Percentiles rank a stretch among this genome's conserved stretches.
phyloP scores from a whole-genome alignment of 169 alveolate genomes.

The Cryptosporidium meleagridis region DNA sequence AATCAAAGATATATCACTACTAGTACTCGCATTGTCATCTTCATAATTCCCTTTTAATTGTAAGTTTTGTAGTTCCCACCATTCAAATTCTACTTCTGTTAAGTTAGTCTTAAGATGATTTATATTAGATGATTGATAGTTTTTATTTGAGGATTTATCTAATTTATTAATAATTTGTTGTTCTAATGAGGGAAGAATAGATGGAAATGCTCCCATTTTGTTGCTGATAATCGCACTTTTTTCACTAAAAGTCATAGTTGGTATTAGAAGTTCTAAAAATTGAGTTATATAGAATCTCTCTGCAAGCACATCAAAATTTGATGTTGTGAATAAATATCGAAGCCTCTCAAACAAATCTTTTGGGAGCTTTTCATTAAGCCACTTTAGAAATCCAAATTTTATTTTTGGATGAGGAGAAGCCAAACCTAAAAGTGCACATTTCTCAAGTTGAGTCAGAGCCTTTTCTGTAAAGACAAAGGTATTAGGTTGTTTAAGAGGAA shows the following conservation, averaged over 20 bases:
- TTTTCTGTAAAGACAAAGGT: neutral
- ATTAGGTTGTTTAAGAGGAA: neutral
- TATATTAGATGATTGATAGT: neutral
- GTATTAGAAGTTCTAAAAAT: constrained; percentile 41
- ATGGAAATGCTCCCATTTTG: constrained; percentile 33
- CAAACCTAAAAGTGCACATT: constrained; percentile 53
- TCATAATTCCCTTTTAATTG: neutral
- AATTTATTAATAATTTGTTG: constrained; percentile 20
- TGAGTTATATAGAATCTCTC: constrained; percentile 64
- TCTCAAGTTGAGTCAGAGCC: constrained; percentile 4
- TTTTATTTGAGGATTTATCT: neutral
- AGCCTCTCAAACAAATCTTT: constrained; percentile 50
- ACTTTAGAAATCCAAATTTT: constrained; percentile 11
- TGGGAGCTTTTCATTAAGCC: constrained; percentile 62
- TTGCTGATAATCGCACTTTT: neutral
- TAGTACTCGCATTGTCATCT: constrained; percentile 25
- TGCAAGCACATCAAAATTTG: constrained; percentile 66
- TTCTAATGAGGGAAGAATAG: constrained; percentile 41
- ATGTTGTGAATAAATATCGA: constrained; percentile 47
- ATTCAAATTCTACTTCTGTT: constrained; percentile 2
- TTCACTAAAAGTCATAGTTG: constrained; percentile 11
- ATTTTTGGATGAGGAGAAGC: constrained; percentile 66
- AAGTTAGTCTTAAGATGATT: neutral
- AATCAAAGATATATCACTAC: constrained; percentile 2
- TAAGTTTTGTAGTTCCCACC: constrained; percentile 51